Conservation (phyloP, 441 rosid species). For the Brassica balearica region DNA sequence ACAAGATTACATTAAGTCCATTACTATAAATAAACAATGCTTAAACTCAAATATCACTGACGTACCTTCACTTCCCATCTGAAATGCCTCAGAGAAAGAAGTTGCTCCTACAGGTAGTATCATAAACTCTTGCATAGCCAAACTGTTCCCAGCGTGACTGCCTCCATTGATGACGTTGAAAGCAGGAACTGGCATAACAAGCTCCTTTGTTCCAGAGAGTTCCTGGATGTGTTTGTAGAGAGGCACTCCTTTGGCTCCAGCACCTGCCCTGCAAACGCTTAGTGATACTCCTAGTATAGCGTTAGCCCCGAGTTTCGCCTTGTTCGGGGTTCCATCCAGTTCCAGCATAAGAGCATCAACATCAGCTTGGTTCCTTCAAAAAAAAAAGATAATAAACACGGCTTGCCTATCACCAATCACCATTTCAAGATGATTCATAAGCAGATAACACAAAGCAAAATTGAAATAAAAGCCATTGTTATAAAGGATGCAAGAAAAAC, state of each 20-base stretch:
- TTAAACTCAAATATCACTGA: background rate
- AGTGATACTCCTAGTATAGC: conserved; percentile 76
- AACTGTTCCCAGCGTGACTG: conserved; percentile 90
- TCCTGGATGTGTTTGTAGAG: conserved; percentile 93
- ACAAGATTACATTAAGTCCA: conserved; percentile 14
- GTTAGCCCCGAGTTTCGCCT: no score
- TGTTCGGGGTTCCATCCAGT: no score
- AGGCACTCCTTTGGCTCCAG: conserved; percentile 88
- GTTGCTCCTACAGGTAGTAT: conserved; percentile 85
- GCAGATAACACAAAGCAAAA: no score
- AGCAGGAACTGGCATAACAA: conserved; percentile 97
- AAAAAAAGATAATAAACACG: no score
- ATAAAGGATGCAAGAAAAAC: no score
- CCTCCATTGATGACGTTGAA: conserved; percentile 94
- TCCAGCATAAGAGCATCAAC: no score
- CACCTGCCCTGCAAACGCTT: conserved; percentile 93
- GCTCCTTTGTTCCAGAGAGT: conserved; percentile 82
- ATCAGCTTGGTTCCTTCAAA: no score
- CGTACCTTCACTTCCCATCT: conserved; percentile 96
- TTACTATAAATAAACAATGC: background rate
- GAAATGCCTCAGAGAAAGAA: conserved; percentile 84
- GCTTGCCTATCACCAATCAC: no score
- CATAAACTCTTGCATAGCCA: conserved; percentile 99
- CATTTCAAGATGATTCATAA: no score
- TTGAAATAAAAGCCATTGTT: no score